Evolutionary conservation across 2,329 filamentous ascomycete species (phyloP).

Genomic region (Tolypocladium amazonense): DNA sequence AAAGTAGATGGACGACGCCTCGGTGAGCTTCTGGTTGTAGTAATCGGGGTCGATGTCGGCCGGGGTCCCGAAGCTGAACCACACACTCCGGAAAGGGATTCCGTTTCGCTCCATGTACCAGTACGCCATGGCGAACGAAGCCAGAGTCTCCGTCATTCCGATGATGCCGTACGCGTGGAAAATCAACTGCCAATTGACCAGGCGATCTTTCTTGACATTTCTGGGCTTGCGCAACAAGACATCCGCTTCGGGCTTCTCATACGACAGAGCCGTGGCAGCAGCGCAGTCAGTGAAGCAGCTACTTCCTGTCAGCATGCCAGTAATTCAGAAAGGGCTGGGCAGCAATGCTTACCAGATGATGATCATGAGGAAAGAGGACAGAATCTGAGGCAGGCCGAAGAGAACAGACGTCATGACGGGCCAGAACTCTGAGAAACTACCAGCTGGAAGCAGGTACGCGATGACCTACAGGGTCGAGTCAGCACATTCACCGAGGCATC

Average conservation of each 20-base stretch:
- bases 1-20: slow-evolving; percentile 67
- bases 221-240: slow-evolving; percentile 60
- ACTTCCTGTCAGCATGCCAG: background rate
- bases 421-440: slow-evolving; percentile 67
- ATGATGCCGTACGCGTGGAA: slow-evolving; percentile 63
- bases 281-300: slow-evolving; percentile 69
- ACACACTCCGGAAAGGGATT: slow-evolving; percentile 52
- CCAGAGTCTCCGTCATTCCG: slow-evolving; percentile 50
- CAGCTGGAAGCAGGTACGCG: slow-evolving; percentile 63
- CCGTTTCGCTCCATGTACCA: slow-evolving; percentile 55
- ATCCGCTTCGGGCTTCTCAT: slow-evolving; percentile 68
- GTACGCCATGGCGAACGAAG: slow-evolving; percentile 54
- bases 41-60: slow-evolving; percentile 40
- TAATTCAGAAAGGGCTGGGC: too few relatives aligned
- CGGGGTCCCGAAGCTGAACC: slow-evolving; percentile 57
- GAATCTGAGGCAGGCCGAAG: slow-evolving; percentile 62
- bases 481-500: too few relatives aligned
- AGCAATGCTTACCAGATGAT: slow-evolving; percentile 41
- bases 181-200: slow-evolving; percentile 65
- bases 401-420: slow-evolving; percentile 63
- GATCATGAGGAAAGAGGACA: slow-evolving; percentile 65
- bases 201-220: slow-evolving; percentile 55
- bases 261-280: slow-evolving; percentile 62
- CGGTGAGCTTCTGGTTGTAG: slow-evolving; percentile 45
- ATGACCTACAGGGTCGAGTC: slow-evolving; percentile 21